These are phyloP conservation scores for Lasiodiplodia sp. DNA, from an alignment of 2,329 filamentous ascomycete species.

Conservation along the genomic window DNA sequence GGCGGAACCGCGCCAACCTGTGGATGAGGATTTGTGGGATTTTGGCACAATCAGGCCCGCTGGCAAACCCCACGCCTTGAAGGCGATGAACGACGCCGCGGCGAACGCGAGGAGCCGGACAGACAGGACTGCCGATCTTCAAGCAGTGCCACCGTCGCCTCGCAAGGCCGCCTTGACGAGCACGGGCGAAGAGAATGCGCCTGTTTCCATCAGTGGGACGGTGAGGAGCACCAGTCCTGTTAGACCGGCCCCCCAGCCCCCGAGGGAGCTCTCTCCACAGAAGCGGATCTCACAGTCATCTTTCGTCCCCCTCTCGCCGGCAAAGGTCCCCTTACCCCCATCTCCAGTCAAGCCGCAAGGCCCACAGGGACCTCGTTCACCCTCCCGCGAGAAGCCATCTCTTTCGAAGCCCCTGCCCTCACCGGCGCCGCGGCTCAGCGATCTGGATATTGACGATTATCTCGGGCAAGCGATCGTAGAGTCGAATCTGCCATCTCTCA, in stretches of 20 bases:
- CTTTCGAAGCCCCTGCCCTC: slow-evolving; percentile 19
- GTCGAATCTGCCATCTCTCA: slow-evolving; percentile 10
- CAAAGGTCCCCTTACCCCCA: slow-evolving; percentile 54
- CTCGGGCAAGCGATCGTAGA: slow-evolving; percentile 14
- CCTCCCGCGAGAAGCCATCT: slow-evolving; percentile 31
- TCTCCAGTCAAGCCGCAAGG: slow-evolving; percentile 54
- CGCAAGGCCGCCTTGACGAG: slow-evolving; percentile 43
- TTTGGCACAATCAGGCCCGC: slow-evolving; percentile 92
- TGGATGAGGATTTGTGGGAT: slow-evolving; percentile 93
- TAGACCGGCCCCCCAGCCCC: slow-evolving; percentile 35
- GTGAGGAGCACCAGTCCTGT: slow-evolving; percentile 36
- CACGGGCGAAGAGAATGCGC: slow-evolving; percentile 45
- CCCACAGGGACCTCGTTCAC: slow-evolving; percentile 43
- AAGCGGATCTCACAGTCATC: slow-evolving; percentile 42
- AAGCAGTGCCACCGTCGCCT: slow-evolving; percentile 16
- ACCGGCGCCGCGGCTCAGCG: slow-evolving; percentile 5
- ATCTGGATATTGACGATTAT: slow-evolving; percentile 23
- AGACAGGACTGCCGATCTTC: slow-evolving; percentile 37
- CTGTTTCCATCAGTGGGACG: slow-evolving; percentile 38
- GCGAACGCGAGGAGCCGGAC: slow-evolving; percentile 71
- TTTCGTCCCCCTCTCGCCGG: slow-evolving; percentile 48
- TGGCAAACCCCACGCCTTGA: slow-evolving; percentile 64
- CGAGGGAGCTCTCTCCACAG: slow-evolving; percentile 50
- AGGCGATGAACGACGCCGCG: slow-evolving; percentile 80
- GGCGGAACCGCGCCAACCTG: slow-evolving; percentile 51